A percentile compares a stretch with the other conserved stretches of the same genome.
Conservation (phyloP, 768 basidiomycete genomes). For the Leccinum boreale region DNA sequence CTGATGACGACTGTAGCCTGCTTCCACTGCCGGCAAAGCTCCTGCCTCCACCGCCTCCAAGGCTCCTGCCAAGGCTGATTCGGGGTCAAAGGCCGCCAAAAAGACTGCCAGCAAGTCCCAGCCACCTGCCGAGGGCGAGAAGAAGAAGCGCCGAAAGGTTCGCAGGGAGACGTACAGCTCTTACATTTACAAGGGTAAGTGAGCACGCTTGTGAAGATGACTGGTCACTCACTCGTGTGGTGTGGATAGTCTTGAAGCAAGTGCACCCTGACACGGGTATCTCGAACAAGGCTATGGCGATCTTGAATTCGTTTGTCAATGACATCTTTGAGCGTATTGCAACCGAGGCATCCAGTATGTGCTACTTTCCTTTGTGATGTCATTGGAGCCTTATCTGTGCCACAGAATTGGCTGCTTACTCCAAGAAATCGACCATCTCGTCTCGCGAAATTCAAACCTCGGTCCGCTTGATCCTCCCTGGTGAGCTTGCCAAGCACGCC, state of each 20-base stretch:
- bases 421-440: slow-evolving; percentile 90
- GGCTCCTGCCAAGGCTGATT: slow-evolving; percentile 47
- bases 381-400: not conserved
- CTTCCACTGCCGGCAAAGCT: slow-evolving; percentile 38
- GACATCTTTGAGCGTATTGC: slow-evolving; percentile 83
- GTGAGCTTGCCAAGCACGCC: slow-evolving; percentile 84
- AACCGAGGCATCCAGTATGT: slow-evolving; percentile 65
- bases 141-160: slow-evolving; percentile 78
- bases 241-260: slow-evolving; percentile 71
- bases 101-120: slow-evolving; percentile 58
- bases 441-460: slow-evolving; percentile 87
- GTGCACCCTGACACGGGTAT: slow-evolving; percentile 94
- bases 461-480: slow-evolving; percentile 79
- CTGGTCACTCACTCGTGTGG: not conserved
- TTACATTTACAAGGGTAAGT: slow-evolving; percentile 78
- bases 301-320: slow-evolving; percentile 81
- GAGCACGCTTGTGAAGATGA: too few relatives aligned
- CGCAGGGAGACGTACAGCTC: slow-evolving; percentile 83
- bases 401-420: slow-evolving; percentile 76
- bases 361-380: not conserved
- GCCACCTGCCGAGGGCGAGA: slow-evolving; percentile 55
- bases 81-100: slow-evolving; percentile 52
- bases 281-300: slow-evolving; percentile 86
- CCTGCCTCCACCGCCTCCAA: slow-evolving; percentile 56
- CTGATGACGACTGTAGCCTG: slow-evolving; percentile 34